These are phyloP conservation scores for Balakata baccata DNA, from an alignment of 345 rosid genomes.

Conservation along the genomic window DNA sequence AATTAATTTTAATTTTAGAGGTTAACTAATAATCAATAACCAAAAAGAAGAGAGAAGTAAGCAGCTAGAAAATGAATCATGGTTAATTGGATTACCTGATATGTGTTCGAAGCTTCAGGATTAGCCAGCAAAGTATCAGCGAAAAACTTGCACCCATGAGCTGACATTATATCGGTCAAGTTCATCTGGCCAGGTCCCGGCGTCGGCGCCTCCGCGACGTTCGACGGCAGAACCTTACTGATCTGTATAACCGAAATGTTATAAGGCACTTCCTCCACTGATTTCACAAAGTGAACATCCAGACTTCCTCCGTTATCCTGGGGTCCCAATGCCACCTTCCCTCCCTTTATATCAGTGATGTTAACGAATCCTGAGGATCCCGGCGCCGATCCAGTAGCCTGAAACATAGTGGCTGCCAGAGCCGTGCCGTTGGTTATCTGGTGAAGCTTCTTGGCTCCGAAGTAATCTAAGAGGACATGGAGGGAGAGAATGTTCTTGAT, in stretches of 20 bases:
- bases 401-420: conserved; percentile 86
- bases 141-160: conserved; percentile 86
- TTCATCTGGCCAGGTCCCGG: conserved; percentile 74
- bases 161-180: conserved; percentile 73
- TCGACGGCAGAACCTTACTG: conserved; percentile 64
- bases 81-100: conserved; percentile 41
- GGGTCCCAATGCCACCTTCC: conserved; percentile 80
- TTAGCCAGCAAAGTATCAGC: conserved; percentile 65
- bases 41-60: background rate
- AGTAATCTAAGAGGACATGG: conserved; percentile 93
- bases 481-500: conserved; percentile 82
- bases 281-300: conserved; percentile 54
- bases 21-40: background rate
- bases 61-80: background rate
- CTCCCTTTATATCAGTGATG: conserved; percentile 74
- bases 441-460: conserved; percentile 85
- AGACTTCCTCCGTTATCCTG: conserved; percentile 53
- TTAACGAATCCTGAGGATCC: conserved; percentile 87
- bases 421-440: conserved; percentile 83
- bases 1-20: background rate
- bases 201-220: conserved; percentile 69
- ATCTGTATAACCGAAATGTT: conserved; percentile 93
- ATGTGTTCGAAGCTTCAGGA: conserved; percentile 56
- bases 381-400: conserved; percentile 81
- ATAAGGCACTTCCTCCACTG: conserved; percentile 77